Conservation (phyloP, 345 rosid species). For the Linum trigynum region DNA sequence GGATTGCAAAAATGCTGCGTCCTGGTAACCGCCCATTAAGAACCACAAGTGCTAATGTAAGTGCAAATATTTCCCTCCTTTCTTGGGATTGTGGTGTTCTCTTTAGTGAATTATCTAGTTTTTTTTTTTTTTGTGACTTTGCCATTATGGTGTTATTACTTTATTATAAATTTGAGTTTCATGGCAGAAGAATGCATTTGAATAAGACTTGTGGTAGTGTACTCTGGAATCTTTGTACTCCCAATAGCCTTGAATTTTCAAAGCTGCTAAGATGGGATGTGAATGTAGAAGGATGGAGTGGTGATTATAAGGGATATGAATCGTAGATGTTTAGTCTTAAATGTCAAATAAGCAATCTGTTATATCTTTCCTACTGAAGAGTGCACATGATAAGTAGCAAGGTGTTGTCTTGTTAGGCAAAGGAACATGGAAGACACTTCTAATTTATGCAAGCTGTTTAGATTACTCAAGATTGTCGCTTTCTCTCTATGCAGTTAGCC, state of each 20-base stretch:
- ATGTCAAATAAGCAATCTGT: no score
- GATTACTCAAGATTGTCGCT: slow-evolving; percentile 17
- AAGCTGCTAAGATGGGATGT: neutral
- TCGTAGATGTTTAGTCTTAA: neutral
- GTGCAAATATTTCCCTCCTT: slow-evolving; percentile 6
- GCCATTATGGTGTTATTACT: no score
- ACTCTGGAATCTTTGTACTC: neutral
- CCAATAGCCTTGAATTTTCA: neutral
- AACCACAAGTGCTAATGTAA: slow-evolving; percentile 51
- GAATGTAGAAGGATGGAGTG: neutral
- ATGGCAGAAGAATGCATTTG: neutral
- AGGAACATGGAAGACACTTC: slow-evolving; percentile 2
- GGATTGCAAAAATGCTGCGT: slow-evolving; percentile 73
- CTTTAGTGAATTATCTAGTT: no score
- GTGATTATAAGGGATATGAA: neutral
- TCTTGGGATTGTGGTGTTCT: no score
- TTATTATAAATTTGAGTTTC: neutral
- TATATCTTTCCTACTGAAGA: neutral
- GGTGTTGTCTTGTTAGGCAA: slow-evolving; percentile 6
- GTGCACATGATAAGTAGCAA: neutral
- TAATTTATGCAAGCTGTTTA: slow-evolving; percentile 4
- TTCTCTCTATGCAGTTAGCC: slow-evolving; percentile 41
- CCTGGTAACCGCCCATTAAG: slow-evolving; percentile 52
- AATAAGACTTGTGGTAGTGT: neutral
- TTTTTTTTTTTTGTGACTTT: no score